These are phyloP conservation scores for Calonectria crousiana DNA, from an alignment of 2,329 filamentous ascomycete species.

Conservation along the genomic window DNA sequence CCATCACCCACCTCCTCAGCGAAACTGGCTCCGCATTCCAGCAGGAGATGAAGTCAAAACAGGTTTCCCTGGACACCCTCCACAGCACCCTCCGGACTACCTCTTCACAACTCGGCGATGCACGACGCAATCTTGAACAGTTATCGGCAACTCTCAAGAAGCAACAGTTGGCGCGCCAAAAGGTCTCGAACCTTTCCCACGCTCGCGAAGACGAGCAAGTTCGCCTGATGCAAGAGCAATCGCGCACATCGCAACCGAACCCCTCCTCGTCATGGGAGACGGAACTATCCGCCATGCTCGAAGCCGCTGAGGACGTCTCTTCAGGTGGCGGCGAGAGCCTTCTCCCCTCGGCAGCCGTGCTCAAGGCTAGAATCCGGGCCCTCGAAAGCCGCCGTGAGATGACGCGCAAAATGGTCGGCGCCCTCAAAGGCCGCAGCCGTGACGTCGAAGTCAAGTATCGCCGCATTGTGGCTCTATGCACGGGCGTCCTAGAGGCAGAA, in stretches of 20 bases:
- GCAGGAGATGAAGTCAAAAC: slow-evolving; percentile 84
- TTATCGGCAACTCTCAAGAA: slow-evolving; percentile 74
- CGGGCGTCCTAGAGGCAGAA: slow-evolving; percentile 79
- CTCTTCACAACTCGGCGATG: slow-evolving; percentile 82
- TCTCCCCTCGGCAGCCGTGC: slow-evolving; percentile 69
- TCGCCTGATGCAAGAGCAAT: slow-evolving; percentile 57
- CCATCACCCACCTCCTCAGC: slow-evolving; percentile 85
- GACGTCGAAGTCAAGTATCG: slow-evolving; percentile 91
- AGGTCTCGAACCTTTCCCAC: slow-evolving; percentile 81
- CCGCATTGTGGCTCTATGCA: slow-evolving; percentile 89
- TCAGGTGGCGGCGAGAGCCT: slow-evolving; percentile 49
- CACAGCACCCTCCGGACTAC: slow-evolving; percentile 85
- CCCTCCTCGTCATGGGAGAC: slow-evolving; percentile 66
- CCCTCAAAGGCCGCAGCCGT: slow-evolving; percentile 81
- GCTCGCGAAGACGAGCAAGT: slow-evolving; percentile 79
- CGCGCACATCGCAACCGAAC: slow-evolving; percentile 56
- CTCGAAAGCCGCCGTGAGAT: slow-evolving; percentile 77
- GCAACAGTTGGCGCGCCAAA: slow-evolving; percentile 76
- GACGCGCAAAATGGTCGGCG: slow-evolving; percentile 75
- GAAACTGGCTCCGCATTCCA: slow-evolving; percentile 85
- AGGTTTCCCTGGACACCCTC: slow-evolving; percentile 83
- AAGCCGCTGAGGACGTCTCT: slow-evolving; percentile 54
- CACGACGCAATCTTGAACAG: slow-evolving; percentile 78
- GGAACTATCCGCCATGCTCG: slow-evolving; percentile 62
- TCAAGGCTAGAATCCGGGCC: slow-evolving; percentile 77